Evolutionary conservation across 352 stramenopile genomes (phyloP).

Genomic region (Hyaloperonospora arabidopsidis): DNA sequence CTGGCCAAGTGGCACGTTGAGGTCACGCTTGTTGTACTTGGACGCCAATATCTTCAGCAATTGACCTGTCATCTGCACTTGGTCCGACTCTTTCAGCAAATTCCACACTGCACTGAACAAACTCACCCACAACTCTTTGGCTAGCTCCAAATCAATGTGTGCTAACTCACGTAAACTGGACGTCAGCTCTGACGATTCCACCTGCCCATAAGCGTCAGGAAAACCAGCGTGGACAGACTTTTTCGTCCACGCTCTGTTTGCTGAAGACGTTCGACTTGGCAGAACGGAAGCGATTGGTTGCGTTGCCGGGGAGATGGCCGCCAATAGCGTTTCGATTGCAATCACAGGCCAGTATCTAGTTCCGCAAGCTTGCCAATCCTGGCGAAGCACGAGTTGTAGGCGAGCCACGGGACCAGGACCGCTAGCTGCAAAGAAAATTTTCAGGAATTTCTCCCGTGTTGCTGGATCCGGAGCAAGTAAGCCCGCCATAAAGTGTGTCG

Average conservation of each 20-base stretch:
- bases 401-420: constrained; percentile 38
- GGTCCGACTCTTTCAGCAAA: constrained; percentile 38
- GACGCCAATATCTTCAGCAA: constrained; percentile 75
- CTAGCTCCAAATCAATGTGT: constrained; percentile 79
- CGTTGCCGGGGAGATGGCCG: constrained; percentile 27
- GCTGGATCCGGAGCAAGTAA: constrained; percentile 62
- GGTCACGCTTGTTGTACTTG: constrained; percentile 84
- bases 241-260: constrained; percentile 2
- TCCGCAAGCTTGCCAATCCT: constrained; percentile 84
- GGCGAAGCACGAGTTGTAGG: constrained; percentile 62
- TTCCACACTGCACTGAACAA: constrained; percentile 62
- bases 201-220: constrained; percentile 20
- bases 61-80: constrained; percentile 48
- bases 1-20: constrained; percentile 56
- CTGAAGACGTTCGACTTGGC: background rate
- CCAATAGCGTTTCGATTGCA: constrained; percentile 65
- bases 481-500: constrained; percentile 72
- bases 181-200: constrained; percentile 38
- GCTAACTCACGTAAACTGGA: constrained; percentile 55
- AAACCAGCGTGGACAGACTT: constrained; percentile 25
- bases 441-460: constrained; percentile 66
- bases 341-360: constrained; percentile 80
- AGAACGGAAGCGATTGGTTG: constrained; percentile 14
- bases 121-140: constrained; percentile 74
- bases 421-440: constrained; percentile 47